Evolutionary conservation across 202 grass and related monocot genomes (phyloP).

Genomic region (Schoenoplectus tabernaemontani): DNA sequence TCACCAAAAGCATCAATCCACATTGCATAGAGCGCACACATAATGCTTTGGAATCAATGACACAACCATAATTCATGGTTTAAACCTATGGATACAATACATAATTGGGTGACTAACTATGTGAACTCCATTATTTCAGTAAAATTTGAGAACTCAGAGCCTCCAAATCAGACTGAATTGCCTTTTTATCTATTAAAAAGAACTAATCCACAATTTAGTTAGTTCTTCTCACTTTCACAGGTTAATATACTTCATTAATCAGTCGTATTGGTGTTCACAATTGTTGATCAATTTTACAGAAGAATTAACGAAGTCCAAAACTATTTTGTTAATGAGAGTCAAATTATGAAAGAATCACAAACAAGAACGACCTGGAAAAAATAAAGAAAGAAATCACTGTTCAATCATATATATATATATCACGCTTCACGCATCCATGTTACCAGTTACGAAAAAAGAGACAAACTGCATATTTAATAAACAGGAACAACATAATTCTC

Average conservation of each 20-base stretch:
- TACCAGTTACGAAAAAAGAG: background rate
- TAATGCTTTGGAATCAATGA: background rate
- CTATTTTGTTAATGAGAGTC: background rate
- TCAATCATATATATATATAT: background rate
- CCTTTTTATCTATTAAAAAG: background rate
- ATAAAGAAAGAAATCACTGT: background rate
- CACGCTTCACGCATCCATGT: background rate
- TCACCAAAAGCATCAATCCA: constrained; percentile 3
- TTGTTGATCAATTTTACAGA: background rate
- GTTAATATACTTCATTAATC: background rate
- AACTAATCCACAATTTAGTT: background rate
- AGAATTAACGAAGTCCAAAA: background rate
- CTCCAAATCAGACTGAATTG: background rate
- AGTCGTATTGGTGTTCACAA: background rate
- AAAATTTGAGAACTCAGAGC: background rate
- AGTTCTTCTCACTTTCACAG: background rate
- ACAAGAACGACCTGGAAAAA: background rate
- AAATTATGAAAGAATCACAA: constrained; percentile 1
- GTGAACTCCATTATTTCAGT: background rate
- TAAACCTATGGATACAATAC: background rate
- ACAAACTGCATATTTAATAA: background rate
- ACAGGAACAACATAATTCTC: background rate
- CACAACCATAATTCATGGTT: background rate
- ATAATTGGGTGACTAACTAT: background rate
- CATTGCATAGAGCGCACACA: background rate